phyloP scores from a whole-genome alignment of 805 yeast genomes.

The Pichia exigua region DNA sequence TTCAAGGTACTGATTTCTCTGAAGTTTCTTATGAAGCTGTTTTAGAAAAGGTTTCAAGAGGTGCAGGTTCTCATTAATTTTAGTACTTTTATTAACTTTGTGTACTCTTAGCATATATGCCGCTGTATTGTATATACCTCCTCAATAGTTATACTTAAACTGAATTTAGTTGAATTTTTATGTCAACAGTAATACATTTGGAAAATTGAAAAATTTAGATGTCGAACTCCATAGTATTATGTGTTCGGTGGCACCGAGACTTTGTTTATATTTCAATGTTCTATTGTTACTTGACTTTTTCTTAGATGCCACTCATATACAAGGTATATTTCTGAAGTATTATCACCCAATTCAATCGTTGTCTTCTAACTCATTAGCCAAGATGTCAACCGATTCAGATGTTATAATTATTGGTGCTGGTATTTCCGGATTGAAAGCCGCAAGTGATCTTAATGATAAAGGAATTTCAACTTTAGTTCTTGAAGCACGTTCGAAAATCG shows the following conservation, averaged over 20 bases:
- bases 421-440: constrained; percentile 44
- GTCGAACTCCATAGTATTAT: background rate
- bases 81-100: background rate
- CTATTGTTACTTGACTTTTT: background rate
- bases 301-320: background rate
- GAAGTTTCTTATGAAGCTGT: constrained; percentile 95
- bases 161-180: background rate
- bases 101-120: background rate
- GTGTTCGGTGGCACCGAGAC: background rate
- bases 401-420: constrained; percentile 47
- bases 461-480: constrained; percentile 33
- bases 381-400: constrained; percentile 7
- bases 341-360: no score
- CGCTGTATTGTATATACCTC: background rate
- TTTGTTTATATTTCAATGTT: background rate
- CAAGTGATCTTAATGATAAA: constrained; percentile 28
- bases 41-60: constrained; percentile 80
- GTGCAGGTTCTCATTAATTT: constrained; percentile 54
- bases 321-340: background rate
- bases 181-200: no score
- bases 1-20: constrained; percentile 96
- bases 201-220: background rate
- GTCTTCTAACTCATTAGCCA: background rate
- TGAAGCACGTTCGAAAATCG: constrained; percentile 40
- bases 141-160: background rate